Evolutionary conservation across 345 rosid genomes (phyloP), one percentile per base, ranked within the genome.

Genomic region (Eucalyptus curtisii): DNA sequence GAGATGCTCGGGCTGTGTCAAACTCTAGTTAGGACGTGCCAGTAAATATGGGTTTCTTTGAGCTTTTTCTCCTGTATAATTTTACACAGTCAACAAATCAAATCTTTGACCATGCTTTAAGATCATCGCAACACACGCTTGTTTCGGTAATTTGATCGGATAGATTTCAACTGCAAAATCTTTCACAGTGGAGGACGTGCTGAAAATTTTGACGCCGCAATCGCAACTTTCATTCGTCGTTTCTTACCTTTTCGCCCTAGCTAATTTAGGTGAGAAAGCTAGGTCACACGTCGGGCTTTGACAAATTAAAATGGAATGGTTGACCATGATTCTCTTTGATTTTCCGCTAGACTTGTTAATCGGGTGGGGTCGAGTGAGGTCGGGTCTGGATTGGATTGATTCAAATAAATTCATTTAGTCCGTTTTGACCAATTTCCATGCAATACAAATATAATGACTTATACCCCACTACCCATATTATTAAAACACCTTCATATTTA

Each of bases 391-490:
- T 55, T 55, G 30, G 61, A 9, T 55, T 25, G 13, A 55, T 55
- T 9, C 30, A 24, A 22, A 55, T 55, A 24, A 55, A 55, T 24
- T 10, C 3, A 24, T 55, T 9, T 55, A 55, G 3, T 22, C 6
- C 2, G 1, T 24, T 55, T 55, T 24, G 3, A 55, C 0, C 30
- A 2, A 55, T 55, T 22, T 10, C 0, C 5, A 55, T 55, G 30
- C 30, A 55, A 9, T 25, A 55, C 6, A 22, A 55, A 55, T 55
- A 24, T 55, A 55, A 4, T 24, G 6, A 55, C 13, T 55, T 25
- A 55, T 55, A 55, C 3, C 3, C 3, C 0, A 55, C 6, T 22
- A 4, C 0, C 1, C 1, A 9, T 55, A 55, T 2, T 55, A 55
- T 24, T 55, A 55, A 24, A 22, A 24, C 30, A 55, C 61, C 2